A percentile compares a stretch with the other conserved stretches of the same genome.
Evolutionary conservation across 2,329 filamentous ascomycete genomes (phyloP).

Genomic region (Cladophialophora exuberans): DNA sequence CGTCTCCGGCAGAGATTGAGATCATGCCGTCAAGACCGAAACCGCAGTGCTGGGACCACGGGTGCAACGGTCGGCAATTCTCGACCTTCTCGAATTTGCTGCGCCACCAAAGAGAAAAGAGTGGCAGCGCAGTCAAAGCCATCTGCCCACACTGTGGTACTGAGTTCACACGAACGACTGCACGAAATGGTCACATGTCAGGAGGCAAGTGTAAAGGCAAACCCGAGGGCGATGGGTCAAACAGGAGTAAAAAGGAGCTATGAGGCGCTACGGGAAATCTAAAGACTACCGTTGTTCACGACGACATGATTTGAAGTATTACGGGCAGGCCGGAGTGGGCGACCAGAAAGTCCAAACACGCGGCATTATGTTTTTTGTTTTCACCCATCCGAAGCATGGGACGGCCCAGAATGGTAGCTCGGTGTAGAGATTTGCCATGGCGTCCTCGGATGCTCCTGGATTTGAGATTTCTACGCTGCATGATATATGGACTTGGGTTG

Average conservation of each 20-base stretch:
- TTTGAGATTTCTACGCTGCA: too few species aligned
- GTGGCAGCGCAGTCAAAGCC: conserved; percentile 84
- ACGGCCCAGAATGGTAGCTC: too few species aligned
- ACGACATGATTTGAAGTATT: conserved; percentile 17
- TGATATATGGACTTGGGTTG: too few species aligned
- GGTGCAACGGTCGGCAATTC: conserved; percentile 93
- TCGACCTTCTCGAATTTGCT: conserved; percentile 95
- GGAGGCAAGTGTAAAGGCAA: conserved; percentile 88
- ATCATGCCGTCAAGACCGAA: conserved; percentile 66
- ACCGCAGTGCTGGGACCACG: conserved; percentile 95
- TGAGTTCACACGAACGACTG: conserved; percentile 87
- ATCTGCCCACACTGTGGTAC: conserved; percentile 89
- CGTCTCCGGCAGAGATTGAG: conserved; percentile 28
- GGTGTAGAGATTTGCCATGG: too few species aligned
- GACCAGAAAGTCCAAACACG: too few species aligned
- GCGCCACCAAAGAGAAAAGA: conserved; percentile 91
- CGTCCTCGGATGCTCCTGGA: too few species aligned
- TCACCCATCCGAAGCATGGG: too few species aligned
- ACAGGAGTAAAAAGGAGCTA: conserved; percentile 11
- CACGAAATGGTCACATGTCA: conserved; percentile 80
- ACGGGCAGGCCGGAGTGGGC: background rate
- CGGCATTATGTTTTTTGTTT: too few species aligned
- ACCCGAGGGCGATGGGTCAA: conserved; percentile 23
- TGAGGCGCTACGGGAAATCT: background rate
- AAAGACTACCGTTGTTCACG: conserved; percentile 9